phyloP scores from a whole-genome alignment of 257 asterid species.

The Penstemon barbatus region DNA sequence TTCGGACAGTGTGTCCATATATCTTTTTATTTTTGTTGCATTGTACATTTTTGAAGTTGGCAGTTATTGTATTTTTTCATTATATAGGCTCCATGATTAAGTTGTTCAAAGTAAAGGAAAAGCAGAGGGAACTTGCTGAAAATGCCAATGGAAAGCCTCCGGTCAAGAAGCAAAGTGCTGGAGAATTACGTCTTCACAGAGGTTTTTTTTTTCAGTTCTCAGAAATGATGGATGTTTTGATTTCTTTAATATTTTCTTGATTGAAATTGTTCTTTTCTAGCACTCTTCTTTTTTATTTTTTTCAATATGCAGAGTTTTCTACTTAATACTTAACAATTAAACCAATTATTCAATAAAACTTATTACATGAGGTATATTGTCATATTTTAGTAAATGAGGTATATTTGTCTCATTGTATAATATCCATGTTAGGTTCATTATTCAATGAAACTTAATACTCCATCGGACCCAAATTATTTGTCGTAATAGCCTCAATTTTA shows the following conservation, averaged over 20 bases:
- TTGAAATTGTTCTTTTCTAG: background rate
- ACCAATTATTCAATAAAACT: too few relatives aligned
- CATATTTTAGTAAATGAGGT: too few relatives aligned
- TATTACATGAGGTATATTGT: too few relatives aligned
- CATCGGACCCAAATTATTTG: too few relatives aligned
- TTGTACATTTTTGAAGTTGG: constrained; percentile 6
- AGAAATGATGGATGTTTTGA: constrained; percentile 1
- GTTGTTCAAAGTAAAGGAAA: constrained; percentile 88
- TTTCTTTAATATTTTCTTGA: background rate
- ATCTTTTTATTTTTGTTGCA: background rate
- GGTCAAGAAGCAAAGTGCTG: constrained; percentile 91
- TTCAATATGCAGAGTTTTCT: background rate
- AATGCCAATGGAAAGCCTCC: constrained; percentile 80
- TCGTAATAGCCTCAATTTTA: too few relatives aligned
- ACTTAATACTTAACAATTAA: background rate
- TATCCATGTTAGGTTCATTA: too few relatives aligned
- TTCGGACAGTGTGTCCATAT: background rate
- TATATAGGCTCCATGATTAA: constrained; percentile 70
- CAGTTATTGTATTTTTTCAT: constrained; percentile 9
- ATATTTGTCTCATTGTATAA: too few relatives aligned
- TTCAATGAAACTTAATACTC: too few relatives aligned
- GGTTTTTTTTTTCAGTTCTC: constrained; percentile 32
- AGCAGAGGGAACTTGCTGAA: constrained; percentile 90
- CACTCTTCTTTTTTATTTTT: background rate
- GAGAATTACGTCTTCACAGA: constrained; percentile 89